Percentiles rank a stretch among this genome's conserved stretches.
phyloP scores from a whole-genome alignment of 108 stramenopile species.

The Epithemia pelagica region DNA sequence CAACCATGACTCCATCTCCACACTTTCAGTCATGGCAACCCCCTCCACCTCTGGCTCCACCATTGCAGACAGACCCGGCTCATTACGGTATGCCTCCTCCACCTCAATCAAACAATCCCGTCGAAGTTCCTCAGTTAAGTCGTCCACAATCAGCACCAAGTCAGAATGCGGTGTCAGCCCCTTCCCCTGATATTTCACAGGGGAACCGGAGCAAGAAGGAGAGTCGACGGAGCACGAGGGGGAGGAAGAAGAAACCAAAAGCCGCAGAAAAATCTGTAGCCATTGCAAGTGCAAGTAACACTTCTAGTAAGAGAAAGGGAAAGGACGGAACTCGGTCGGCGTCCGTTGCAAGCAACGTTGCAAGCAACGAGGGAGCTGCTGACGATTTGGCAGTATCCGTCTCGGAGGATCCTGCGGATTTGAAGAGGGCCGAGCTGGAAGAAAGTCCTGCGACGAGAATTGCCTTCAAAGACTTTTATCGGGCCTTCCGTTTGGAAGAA shows the following conservation, averaged over 20 bases:
- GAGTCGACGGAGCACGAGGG: constrained; percentile 3
- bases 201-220: constrained; percentile 5
- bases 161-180: neutral
- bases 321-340: neutral
- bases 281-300: neutral
- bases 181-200: neutral
- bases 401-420: constrained; percentile 31
- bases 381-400: neutral
- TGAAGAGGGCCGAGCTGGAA: constrained; percentile 36
- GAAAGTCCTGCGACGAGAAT: constrained; percentile 43
- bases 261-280: neutral
- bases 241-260: constrained; percentile 14
- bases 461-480: constrained; percentile 66
- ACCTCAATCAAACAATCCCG: too few species aligned
- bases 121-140: neutral
- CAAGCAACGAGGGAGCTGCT: constrained; percentile 1
- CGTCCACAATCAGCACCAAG: neutral
- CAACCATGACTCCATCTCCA: constrained; percentile 12
- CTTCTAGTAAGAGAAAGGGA: neutral
- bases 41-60: neutral
- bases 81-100: neutral
- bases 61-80: neutral
- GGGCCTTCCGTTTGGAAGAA: constrained; percentile 48
- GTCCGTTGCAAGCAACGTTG: neutral
- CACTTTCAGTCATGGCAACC: constrained; percentile 3